Base-by-base conservation (phyloP, 768 basidiomycete species). In the Suillus alpinus region DNA sequence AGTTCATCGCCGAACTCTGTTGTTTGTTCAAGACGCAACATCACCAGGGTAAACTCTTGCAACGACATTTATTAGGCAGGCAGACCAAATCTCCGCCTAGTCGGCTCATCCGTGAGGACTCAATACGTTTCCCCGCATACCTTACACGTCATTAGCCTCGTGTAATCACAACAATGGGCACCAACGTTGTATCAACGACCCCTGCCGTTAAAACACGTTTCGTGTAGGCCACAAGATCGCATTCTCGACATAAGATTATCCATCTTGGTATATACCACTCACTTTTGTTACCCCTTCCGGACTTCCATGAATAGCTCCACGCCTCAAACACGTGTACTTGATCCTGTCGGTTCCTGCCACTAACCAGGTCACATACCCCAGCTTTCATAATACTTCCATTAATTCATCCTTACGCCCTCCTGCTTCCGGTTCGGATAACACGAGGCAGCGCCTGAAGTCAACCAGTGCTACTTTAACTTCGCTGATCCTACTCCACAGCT, bases 321-420 rank as follows among this genome's bases (percentile, higher is more conserved):
- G 73, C 64, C 43, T 32, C 18, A 26, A 44, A 56, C 72, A 74
- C 72, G 72, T 73, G 72, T 65, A 47, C 36, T 34, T 59, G n/a
- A n/a, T 43, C 64, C 61, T 59, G 41, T 34, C 37, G 61, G 61
- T 34, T 13, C 49, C 32, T 49, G 62, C 18, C 59, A 53, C 43
- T 39, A 29, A 4, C n/a, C 18, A 58, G 32, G 62, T 56, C 65
- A 61, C 59, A 67, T 62, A 60, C 49, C 55, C 26, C 29, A 39
- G 59, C 64, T 59, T 62, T 57, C 34, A 53, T 55, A 37, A 60
- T 53, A 61, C 56, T 44, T 29, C 58, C 58, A 58, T 43, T 49
- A 57, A 65, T 59, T 39, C 51, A 58, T 66, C 50, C 62, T 70
- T 64, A 70, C 70, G 59, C 49, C 29, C 41, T 36, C 16, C 58